Percentiles rank a stretch among this genome's conserved stretches.
These are phyloP conservation scores for Brettanomyces bruxellensis DNA, from an alignment of 805 yeast genomes.

Conservation along the genomic window DNA sequence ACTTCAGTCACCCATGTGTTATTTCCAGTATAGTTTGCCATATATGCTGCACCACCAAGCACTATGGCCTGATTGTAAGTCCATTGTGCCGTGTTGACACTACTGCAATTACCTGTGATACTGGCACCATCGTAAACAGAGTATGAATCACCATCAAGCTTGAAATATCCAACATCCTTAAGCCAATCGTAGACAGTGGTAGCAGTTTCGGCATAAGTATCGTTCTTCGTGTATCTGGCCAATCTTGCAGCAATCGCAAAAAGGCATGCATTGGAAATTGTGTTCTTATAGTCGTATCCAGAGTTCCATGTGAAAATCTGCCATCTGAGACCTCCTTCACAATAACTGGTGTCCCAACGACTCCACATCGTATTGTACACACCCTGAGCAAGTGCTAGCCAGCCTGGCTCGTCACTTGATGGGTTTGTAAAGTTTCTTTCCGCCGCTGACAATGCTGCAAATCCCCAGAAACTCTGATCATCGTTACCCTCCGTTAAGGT, in stretches of 20 bases:
- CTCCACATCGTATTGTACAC: conserved; percentile 76
- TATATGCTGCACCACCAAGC: conserved; percentile 60
- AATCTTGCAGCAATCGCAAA: conserved; percentile 77
- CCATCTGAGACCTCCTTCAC: conserved; percentile 85
- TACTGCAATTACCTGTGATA: conserved; percentile 34
- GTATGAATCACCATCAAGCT: conserved; percentile 23
- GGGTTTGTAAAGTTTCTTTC: conserved; percentile 79
- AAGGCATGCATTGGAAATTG: conserved; percentile 79
- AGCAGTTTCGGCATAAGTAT: conserved; percentile 64
- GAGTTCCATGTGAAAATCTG: conserved; percentile 84
- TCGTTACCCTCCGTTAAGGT: conserved; percentile 84
- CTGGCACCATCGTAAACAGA: conserved; percentile 52
- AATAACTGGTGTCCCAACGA: conserved; percentile 61
- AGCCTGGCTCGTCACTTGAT: conserved; percentile 31
- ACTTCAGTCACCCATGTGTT: conserved; percentile 33
- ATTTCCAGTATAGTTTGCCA: conserved; percentile 52
- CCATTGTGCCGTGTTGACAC: conserved; percentile 48
- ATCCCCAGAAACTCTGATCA: conserved; percentile 92
- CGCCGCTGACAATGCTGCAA: conserved; percentile 76
- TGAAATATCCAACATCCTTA: conserved; percentile 14
- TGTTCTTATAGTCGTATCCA: conserved; percentile 80
- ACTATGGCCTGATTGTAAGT: conserved; percentile 63
- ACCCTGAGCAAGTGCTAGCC: conserved; percentile 78
- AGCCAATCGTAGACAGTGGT: conserved; percentile 70
- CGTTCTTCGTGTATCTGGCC: conserved; percentile 69